These are phyloP conservation scores for Arthrobotrys pseudoclavata DNA, from an alignment of 2,329 filamentous ascomycete species.

Conservation along the genomic window DNA sequence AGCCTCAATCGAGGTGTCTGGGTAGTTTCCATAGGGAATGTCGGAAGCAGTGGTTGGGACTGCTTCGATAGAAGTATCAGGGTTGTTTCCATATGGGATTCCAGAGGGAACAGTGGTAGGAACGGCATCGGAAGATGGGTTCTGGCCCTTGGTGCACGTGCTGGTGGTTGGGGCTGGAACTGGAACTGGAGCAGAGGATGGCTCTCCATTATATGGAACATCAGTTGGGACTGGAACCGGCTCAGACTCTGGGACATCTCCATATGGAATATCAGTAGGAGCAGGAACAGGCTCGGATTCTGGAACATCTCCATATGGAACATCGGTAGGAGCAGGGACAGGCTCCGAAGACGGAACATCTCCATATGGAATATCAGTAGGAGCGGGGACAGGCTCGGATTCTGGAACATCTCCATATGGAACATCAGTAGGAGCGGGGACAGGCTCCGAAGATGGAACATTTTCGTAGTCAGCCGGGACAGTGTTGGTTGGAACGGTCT, in stretches of 20 bases:
- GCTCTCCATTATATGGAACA: conserved; percentile 23
- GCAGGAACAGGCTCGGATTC: conserved; percentile 7
- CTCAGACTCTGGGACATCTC: conserved; percentile 1
- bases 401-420: not conserved
- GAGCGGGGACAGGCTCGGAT: conserved; percentile 14
- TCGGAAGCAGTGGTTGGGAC: conserved; percentile 21
- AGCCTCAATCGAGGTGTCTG: conserved; percentile 7
- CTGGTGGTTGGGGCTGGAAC: conserved; percentile 25
- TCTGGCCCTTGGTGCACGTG: conserved; percentile 45
- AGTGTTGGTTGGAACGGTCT: conserved; percentile 10
- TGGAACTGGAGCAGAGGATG: conserved; percentile 27
- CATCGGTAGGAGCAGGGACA: conserved; percentile 14
- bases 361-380: not conserved
- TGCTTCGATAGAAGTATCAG: conserved; percentile 9
- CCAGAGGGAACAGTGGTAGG: not conserved
- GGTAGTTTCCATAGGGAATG: conserved; percentile 7
- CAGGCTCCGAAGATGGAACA: conserved; percentile 5
- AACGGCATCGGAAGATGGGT: conserved; percentile 7
- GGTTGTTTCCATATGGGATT: not conserved
- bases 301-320: not conserved
- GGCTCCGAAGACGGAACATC: conserved; percentile 2
- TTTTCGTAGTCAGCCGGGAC: not conserved
- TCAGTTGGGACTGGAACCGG: conserved; percentile 23
- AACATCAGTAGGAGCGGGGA: conserved; percentile 10
- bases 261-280: conserved; percentile 13